Evolutionary conservation across 805 yeast genomes (phyloP).

Genomic region (Starmerella lactis-condensi): DNA sequence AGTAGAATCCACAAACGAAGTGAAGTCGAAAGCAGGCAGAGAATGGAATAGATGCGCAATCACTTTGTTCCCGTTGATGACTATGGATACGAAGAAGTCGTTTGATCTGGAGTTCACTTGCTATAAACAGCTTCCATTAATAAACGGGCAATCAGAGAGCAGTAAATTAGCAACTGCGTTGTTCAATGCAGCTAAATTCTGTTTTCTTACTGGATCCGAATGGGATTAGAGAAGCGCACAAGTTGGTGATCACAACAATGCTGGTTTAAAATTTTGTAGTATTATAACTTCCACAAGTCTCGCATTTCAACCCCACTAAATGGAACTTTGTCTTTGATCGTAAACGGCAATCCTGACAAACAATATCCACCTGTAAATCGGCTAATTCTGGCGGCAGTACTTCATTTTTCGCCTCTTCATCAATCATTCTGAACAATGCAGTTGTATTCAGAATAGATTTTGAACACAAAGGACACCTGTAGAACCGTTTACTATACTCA

Average conservation of each 20-base stretch:
- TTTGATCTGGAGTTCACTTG: conserved; percentile 7
- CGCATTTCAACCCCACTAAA: conserved; percentile 71
- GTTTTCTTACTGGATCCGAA: conserved; percentile 7
- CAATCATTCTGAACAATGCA: conserved; percentile 69
- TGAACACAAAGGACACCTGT: conserved; percentile 82
- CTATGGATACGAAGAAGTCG: conserved; percentile 6
- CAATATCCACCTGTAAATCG: conserved; percentile 53
- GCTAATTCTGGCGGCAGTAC: conserved; percentile 66
- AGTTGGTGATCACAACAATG: neutral
- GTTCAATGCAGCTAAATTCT: conserved; percentile 6
- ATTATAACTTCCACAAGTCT: conserved; percentile 72
- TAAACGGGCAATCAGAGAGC: neutral
- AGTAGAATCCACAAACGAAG: neutral
- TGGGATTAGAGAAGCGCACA: conserved; percentile 5
- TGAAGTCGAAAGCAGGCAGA: conserved; percentile 3
- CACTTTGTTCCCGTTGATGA: conserved; percentile 11
- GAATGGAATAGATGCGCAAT: conserved; percentile 13
- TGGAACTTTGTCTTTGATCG: conserved; percentile 61
- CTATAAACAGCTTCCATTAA: conserved; percentile 1
- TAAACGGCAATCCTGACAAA: conserved; percentile 68
- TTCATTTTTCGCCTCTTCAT: conserved; percentile 59
- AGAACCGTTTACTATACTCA: conserved; percentile 62
- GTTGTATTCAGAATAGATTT: conserved; percentile 74
- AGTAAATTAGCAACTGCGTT: conserved; percentile 4
- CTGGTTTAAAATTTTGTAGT: conserved; percentile 25